These are phyloP conservation scores for Neurospora africana DNA, from an alignment of 495 filamentous ascomycete genomes.

Conservation along the genomic window DNA sequence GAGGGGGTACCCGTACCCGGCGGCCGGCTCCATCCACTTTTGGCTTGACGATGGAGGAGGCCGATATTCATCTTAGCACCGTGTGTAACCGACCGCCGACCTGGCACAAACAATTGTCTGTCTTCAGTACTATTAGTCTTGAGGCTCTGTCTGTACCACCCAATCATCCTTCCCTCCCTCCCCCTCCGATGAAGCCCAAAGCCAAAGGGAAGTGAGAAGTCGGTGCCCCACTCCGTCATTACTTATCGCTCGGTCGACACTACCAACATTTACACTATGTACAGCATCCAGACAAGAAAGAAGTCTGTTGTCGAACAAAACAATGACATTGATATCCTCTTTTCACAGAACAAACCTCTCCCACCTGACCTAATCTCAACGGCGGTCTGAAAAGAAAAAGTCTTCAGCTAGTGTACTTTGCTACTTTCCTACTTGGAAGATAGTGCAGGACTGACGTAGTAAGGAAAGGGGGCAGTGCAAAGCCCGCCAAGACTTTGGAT, in stretches of 20 bases:
- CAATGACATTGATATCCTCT: background rate
- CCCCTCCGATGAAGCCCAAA: background rate
- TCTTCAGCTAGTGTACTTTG: background rate
- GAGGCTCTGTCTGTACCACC: background rate
- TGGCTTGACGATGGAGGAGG: background rate
- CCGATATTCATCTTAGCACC: background rate
- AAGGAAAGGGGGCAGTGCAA: background rate
- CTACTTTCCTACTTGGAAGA: background rate
- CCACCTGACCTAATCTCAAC: background rate
- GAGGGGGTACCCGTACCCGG: background rate
- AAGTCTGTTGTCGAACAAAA: too few species aligned
- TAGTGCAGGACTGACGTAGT: background rate
- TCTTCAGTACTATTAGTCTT: background rate
- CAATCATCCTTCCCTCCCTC: background rate
- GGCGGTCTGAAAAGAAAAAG: background rate
- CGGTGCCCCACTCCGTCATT: background rate
- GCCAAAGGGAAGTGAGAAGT: background rate
- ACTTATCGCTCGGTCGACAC: background rate
- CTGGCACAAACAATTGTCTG: background rate
- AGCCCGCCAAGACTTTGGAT: background rate
- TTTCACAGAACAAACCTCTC: background rate
- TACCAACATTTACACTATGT: background rate
- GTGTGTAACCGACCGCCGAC: background rate
- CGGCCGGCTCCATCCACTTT: background rate
- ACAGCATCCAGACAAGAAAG: background rate